Percentiles rank a stretch among this genome's conserved stretches.
Conservation (phyloP, 164 flowering plant species). For the Brasenia schreberi region DNA sequence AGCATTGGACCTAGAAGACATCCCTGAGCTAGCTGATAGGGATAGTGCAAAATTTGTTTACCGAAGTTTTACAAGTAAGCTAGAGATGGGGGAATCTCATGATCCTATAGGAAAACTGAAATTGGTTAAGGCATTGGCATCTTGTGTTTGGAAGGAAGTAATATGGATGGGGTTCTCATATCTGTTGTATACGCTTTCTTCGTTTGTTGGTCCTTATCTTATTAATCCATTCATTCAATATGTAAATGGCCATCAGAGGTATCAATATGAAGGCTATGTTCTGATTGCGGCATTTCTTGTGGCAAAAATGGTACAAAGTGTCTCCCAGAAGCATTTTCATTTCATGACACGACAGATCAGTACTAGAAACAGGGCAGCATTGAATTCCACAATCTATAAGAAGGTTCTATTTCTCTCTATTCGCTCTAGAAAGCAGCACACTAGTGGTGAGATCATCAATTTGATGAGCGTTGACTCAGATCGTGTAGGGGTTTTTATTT, state of each 20-base stretch:
- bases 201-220: constrained; percentile 14
- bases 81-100: constrained; percentile 15
- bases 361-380: constrained; percentile 2
- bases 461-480: neutral
- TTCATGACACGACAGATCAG: constrained; percentile 9
- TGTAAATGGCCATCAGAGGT: constrained; percentile 11
- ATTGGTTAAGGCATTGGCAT: constrained; percentile 12
- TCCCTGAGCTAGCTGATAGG: constrained; percentile 36
- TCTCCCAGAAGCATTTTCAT: constrained; percentile 12
- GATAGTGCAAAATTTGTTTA: constrained; percentile 36
- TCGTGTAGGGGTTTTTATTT: neutral
- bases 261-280: constrained; percentile 10
- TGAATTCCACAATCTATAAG: constrained; percentile 4
- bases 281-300: constrained; percentile 7
- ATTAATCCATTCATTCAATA: constrained; percentile 10
- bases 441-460: constrained; percentile 1
- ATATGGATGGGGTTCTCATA: constrained; percentile 1
- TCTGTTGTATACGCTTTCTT: constrained; percentile 3
- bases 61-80: constrained; percentile 25
- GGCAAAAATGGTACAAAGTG: constrained; percentile 11
- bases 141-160: constrained; percentile 9
- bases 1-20: constrained; percentile 49
- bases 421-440: constrained; percentile 6
- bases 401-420: constrained; percentile 10
- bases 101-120: constrained; percentile 13